Percentiles rank a stretch among this genome's conserved stretches.
Evolutionary conservation across 2,329 filamentous ascomycete genomes (phyloP).

Genomic region (Claviceps capensis): DNA sequence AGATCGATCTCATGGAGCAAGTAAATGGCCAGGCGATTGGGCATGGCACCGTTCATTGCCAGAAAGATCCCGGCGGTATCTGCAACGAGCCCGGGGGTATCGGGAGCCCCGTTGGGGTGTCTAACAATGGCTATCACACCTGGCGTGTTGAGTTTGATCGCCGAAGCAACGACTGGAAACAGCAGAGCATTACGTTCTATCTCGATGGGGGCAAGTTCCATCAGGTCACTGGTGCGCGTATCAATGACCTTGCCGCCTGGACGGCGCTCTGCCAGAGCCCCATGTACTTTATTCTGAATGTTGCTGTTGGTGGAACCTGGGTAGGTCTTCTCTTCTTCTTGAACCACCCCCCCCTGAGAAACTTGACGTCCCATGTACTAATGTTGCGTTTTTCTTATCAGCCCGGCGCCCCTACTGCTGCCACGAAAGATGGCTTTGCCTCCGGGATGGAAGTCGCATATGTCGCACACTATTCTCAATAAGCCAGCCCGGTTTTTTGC

Average conservation of each 20-base stretch:
- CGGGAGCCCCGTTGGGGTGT: constrained; percentile 20
- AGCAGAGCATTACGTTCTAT: constrained; percentile 38
- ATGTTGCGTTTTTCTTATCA: constrained; percentile 10
- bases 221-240: constrained; percentile 27
- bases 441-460: constrained; percentile 39
- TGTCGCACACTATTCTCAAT: constrained; percentile 26
- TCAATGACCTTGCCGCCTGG: constrained; percentile 35
- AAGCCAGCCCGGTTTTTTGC: neutral
- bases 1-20: constrained; percentile 45
- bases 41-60: constrained; percentile 40
- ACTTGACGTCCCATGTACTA: neutral
- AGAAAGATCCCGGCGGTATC: constrained; percentile 27
- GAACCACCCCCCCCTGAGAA: no score
- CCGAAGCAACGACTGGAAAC: constrained; percentile 27
- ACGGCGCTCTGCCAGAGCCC: constrained; percentile 33
- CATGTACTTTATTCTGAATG: constrained; percentile 38
- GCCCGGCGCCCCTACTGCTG: constrained; percentile 34
- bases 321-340: constrained; percentile 22
- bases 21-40: constrained; percentile 34
- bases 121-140: constrained; percentile 30
- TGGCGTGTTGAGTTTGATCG: constrained; percentile 39
- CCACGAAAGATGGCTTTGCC: constrained; percentile 31
- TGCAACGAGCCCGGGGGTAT: constrained; percentile 38
- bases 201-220: constrained; percentile 31
- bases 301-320: constrained; percentile 40